phyloP scores from a whole-genome alignment of 176 grass and related monocot species.

The Carex cristatella region DNA sequence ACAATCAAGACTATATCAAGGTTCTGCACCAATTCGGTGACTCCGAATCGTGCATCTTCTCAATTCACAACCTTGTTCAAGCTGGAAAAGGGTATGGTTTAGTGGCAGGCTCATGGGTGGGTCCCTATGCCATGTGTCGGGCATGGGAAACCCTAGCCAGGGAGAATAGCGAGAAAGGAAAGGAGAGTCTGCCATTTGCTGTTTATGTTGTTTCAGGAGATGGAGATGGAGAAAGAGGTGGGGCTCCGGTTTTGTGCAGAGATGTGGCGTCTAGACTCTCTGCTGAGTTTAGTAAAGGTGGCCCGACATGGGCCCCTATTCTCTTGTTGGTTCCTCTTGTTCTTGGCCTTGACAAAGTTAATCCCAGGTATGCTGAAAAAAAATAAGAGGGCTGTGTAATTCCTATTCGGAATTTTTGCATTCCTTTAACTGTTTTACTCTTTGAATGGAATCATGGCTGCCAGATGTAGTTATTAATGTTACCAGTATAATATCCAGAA shows the following conservation, averaged over 20 bases:
- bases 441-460: not conserved
- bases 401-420: not conserved
- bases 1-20: constrained; percentile 60
- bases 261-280: constrained; percentile 71
- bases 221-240: constrained; percentile 91
- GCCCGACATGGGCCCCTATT: constrained; percentile 51
- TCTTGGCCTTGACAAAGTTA: constrained; percentile 93
- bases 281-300: constrained; percentile 47
- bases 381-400: not conserved
- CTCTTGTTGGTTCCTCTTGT: constrained; percentile 89
- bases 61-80: constrained; percentile 89
- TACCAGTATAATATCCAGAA: not conserved
- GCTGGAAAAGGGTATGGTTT: constrained; percentile 74
- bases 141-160: constrained; percentile 84
- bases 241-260: constrained; percentile 87
- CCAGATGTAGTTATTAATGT: not conserved
- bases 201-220: constrained; percentile 94
- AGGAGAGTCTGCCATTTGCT: constrained; percentile 63
- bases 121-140: constrained; percentile 93
- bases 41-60: constrained; percentile 62
- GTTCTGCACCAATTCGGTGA: constrained; percentile 82
- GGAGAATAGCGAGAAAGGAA: constrained; percentile 30
- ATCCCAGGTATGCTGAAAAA: constrained; percentile 60
- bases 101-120: constrained; percentile 83
- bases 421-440: not conserved